A percentile compares a stretch with the other conserved stretches of the same genome.
phyloP scores from a whole-genome alignment of 352 stramenopile genomes.

The Phytopythium ostracodes region DNA sequence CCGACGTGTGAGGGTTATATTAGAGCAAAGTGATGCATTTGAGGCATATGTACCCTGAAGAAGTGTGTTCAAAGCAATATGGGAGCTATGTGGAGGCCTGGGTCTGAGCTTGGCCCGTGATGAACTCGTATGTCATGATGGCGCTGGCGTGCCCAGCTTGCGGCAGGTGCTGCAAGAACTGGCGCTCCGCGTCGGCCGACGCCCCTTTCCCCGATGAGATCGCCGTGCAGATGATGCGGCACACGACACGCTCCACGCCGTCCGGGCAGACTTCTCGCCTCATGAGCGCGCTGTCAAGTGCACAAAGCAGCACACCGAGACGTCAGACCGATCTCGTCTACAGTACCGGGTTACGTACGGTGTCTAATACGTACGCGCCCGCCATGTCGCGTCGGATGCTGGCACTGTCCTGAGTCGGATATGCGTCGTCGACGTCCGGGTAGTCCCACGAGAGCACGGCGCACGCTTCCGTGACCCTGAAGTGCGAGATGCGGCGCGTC shows the following conservation, averaged over 20 bases:
- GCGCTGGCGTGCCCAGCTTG: background rate
- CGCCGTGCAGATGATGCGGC: conserved; percentile 18
- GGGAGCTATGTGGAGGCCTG: background rate
- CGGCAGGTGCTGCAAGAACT: background rate
- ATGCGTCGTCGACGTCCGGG: background rate
- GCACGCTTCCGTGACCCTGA: background rate
- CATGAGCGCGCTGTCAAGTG: conserved; percentile 6
- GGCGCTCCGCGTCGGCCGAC: background rate
- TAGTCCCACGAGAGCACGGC: background rate
- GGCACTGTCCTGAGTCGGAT: background rate
- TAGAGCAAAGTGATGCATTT: background rate
- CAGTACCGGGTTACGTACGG: too few relatives aligned
- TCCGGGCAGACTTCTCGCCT: conserved; percentile 20
- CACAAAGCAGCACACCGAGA: background rate
- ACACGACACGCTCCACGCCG: conserved; percentile 22
- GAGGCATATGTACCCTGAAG: background rate
- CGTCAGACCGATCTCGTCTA: background rate
- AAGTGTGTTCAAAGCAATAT: background rate
- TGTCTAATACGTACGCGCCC: background rate
- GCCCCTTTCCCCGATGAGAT: background rate
- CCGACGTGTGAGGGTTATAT: background rate
- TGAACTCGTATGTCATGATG: background rate
- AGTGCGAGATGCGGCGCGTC: background rate
- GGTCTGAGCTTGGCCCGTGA: background rate
- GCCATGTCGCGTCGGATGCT: background rate